phyloP scores from a whole-genome alignment of 140 eudicot genomes.

The Oenanthe javanica region DNA sequence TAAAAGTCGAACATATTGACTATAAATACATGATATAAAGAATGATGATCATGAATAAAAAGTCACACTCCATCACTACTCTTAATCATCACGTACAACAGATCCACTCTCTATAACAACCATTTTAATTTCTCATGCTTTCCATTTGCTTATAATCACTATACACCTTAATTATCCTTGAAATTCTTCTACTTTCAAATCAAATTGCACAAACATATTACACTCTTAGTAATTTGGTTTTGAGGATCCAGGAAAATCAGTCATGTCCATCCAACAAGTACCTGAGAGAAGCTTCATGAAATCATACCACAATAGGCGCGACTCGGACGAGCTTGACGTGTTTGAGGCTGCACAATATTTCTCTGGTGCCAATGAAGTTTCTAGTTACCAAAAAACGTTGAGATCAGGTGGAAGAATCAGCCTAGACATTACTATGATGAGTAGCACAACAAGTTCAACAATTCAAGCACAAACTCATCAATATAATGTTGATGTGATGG shows the following conservation, averaged over 20 bases:
- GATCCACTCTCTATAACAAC: constrained; percentile 14
- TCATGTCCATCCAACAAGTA: constrained; percentile 37
- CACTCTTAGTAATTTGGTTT: neutral
- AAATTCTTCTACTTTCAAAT: neutral
- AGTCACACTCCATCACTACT: constrained; percentile 14
- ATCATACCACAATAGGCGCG: constrained; percentile 33
- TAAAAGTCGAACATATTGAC: neutral
- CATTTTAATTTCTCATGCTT: constrained; percentile 17
- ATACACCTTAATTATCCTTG: neutral
- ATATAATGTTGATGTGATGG: neutral
- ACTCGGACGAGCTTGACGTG: constrained; percentile 79
- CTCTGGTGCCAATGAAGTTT: constrained; percentile 28
- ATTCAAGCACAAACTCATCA: constrained; percentile 27
- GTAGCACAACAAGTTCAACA: constrained; percentile 10
- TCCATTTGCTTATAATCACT: constrained; percentile 14
- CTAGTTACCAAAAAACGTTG: neutral
- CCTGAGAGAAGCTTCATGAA: constrained; percentile 28
- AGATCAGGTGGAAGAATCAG: constrained; percentile 46
- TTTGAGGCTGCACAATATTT: constrained; percentile 84
- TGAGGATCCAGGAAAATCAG: neutral
- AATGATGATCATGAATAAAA: neutral
- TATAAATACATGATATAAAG: neutral
- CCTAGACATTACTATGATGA: constrained; percentile 54
- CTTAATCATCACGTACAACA: constrained; percentile 24
- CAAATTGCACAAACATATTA: neutral